Base-by-base conservation (phyloP, 768 basidiomycete genomes). In the Boletus sp. region DNA sequence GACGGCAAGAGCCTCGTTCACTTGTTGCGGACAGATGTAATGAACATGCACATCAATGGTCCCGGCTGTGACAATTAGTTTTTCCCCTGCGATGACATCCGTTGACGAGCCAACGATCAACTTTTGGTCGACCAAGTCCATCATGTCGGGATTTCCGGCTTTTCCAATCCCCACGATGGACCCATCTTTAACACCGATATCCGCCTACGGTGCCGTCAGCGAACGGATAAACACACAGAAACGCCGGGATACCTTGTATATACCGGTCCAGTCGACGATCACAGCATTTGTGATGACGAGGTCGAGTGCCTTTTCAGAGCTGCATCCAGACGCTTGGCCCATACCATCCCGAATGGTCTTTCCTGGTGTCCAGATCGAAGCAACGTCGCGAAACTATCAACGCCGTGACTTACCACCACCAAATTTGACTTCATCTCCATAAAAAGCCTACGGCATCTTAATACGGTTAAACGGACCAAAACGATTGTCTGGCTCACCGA, bases 341-440 rank as follows among this genome's bases (percentile, higher is more conserved):
- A 97, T 96, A 6, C 97, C 97, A 66, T 98, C 97, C 24, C 96
- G 87, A 50, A 98, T 90, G 1, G 88, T 83, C 74, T 98, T 98
- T 17, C 94, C 92, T 92, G 59, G 7, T 20, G 14, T 35, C 10
- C n/a, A 20, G 33, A 11, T 48, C 47, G 44, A 24, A 50, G 45
- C 40, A 46, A 15, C 18, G 9, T 20, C 28, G 33, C 32, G 32
- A 44, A 42, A 14, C 17, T 1, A 6, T 52, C 40, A 20, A 28
- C 20, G 7, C 11, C 0, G 45, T 14, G 41, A 57, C 74, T 59
- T 65, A 86, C 93, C 96, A 66, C 94, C 96, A 8, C 97, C 97
- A 65, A 99, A 99, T 75, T 98, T 98, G 75, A 92, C 89, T 74
- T 98, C 96, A 56, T 98, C 96, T 2, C 96, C 97, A 67, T 97